A percentile compares a stretch with the other conserved stretches of the same genome.
These are phyloP conservation scores for Pichia cabralensis DNA, from an alignment of 805 yeast genomes.

Conservation along the genomic window DNA sequence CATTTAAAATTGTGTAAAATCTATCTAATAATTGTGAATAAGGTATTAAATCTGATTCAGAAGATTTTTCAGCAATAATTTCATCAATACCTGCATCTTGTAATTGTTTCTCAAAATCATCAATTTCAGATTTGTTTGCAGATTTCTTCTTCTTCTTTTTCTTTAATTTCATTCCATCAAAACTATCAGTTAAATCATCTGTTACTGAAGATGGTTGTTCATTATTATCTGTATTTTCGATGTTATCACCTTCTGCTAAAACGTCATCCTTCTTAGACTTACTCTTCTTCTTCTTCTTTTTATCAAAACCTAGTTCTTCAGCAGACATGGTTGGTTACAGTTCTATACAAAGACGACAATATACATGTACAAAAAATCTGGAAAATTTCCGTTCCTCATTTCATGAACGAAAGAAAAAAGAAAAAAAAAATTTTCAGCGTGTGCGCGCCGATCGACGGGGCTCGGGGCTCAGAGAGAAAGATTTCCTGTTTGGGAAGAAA, in stretches of 20 bases:
- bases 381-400: too few species aligned
- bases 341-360: too few species aligned
- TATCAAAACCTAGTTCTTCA: conserved; percentile 58
- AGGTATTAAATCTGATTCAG: conserved; percentile 47
- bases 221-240: conserved; percentile 21
- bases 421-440: background rate
- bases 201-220: too few species aligned
- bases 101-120: conserved; percentile 81
- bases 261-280: conserved; percentile 31
- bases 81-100: conserved; percentile 83
- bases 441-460: too few species aligned
- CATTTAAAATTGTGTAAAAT: conserved; percentile 76
- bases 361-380: too few species aligned
- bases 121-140: conserved; percentile 42
- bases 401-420: background rate
- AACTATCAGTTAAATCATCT: conserved; percentile 44
- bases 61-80: conserved; percentile 19
- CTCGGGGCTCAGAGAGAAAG: conserved; percentile 9
- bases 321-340: conserved; percentile 16
- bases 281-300: conserved; percentile 78
- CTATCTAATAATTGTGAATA: conserved; percentile 73
- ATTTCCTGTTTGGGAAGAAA: conserved; percentile 21
- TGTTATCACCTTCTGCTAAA: conserved; percentile 18
- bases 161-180: conserved; percentile 65
- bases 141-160: conserved; percentile 76